A percentile compares a stretch with the other conserved stretches of the same genome.
These are phyloP conservation scores for Trichoderma virens DNA, from an alignment of 495 filamentous ascomycete species.

Conservation along the genomic window DNA sequence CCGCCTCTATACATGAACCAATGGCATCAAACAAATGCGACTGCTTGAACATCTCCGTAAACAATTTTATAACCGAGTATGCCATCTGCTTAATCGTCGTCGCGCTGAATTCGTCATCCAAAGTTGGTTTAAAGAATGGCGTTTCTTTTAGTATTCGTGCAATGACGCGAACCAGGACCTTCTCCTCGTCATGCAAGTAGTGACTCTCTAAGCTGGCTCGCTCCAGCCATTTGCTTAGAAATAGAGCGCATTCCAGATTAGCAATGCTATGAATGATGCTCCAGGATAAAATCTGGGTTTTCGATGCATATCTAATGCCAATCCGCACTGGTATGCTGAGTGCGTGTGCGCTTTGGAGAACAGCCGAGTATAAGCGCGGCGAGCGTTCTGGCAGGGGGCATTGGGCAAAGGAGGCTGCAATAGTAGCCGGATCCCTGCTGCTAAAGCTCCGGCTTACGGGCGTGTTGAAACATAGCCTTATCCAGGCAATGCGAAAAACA, in stretches of 20 bases:
- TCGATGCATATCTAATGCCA: conserved; percentile 45
- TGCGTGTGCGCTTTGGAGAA: conserved; percentile 46
- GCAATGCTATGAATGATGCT: conserved; percentile 23
- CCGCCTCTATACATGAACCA: neutral
- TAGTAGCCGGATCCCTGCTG: conserved; percentile 39
- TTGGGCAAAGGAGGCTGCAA: conserved; percentile 33
- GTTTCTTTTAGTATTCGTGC: neutral
- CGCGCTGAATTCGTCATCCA: neutral
- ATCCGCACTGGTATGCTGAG: conserved; percentile 47
- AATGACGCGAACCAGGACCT: neutral
- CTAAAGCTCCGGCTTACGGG: conserved; percentile 40
- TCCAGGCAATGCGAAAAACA: conserved; percentile 47
- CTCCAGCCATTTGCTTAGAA: conserved; percentile 45
- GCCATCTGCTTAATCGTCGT: neutral
- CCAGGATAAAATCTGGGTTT: conserved; percentile 48
- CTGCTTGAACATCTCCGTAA: neutral
- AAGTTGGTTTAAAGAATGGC: neutral
- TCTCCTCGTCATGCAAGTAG: neutral
- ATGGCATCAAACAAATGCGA: conserved; percentile 1
- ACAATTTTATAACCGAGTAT: neutral
- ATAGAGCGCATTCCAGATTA: conserved; percentile 37
- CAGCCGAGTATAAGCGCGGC: conserved; percentile 41
- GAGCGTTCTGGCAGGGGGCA: conserved; percentile 37
- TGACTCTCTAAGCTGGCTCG: conserved; percentile 9
- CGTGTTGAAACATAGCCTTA: conserved; percentile 42